Evolutionary conservation across 192 early-diverging fungal genomes (phyloP).

Genomic region (Coemansia sp.): DNA sequence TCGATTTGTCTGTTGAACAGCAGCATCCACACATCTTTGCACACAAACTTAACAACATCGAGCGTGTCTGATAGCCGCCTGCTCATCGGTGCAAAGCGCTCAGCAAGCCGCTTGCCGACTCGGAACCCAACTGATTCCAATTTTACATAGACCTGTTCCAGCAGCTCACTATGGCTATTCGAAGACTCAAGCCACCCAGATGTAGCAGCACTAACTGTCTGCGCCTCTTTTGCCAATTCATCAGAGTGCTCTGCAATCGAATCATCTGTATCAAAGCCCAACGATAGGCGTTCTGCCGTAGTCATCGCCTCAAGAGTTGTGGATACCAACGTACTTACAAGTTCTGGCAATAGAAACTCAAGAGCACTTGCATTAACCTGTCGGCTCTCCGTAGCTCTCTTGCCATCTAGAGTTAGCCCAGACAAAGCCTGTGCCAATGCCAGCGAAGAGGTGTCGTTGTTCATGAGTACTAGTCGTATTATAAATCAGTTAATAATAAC

Average conservation of each 20-base stretch:
- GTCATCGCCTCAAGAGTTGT: constrained; percentile 32
- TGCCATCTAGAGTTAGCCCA: constrained; percentile 39
- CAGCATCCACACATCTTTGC: constrained; percentile 96
- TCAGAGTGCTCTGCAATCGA: background rate
- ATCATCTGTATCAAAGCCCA: constrained; percentile 2
- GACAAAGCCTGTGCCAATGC: constrained; percentile 20
- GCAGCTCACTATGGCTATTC: constrained; percentile 61
- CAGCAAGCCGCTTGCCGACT: constrained; percentile 83
- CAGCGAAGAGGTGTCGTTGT: background rate
- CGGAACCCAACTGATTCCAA: constrained; percentile 89
- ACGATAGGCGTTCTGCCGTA: constrained; percentile 17
- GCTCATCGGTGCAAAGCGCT: constrained; percentile 84
- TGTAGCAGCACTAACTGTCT: background rate
- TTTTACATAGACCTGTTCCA: constrained; percentile 87
- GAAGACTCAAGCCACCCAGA: constrained; percentile 47
- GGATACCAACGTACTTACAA: constrained; percentile 35
- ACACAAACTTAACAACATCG: constrained; percentile 98
- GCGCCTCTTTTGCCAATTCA: background rate
- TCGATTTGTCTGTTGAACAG: constrained; percentile 98
- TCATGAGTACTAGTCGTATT: background rate
- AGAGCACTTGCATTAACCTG: constrained; percentile 41
- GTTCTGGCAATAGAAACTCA: constrained; percentile 46
- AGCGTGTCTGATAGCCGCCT: constrained; percentile 90
- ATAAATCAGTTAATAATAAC: background rate
- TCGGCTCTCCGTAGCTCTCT: constrained; percentile 21